Conservation (phyloP, 2,329 filamentous ascomycete genomes). For the Torrubiella hemipterigena region DNA sequence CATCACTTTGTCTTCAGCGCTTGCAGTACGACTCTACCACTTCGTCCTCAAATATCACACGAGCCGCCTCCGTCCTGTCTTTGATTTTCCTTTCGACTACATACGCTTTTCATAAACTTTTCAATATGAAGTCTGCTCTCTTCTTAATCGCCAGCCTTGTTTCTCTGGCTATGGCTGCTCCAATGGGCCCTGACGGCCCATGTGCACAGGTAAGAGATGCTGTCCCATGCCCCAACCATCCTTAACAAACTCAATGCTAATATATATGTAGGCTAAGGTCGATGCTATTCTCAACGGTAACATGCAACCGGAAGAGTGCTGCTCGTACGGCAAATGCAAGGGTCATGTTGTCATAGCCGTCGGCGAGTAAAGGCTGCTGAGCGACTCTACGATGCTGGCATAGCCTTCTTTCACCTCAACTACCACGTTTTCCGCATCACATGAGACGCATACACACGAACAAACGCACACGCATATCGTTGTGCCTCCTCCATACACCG, state of each 20-base stretch:
- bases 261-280: slow-evolving; percentile 15
- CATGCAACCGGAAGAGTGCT: slow-evolving; percentile 36
- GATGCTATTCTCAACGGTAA: slow-evolving; percentile 34
- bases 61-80: too few species aligned
- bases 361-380: slow-evolving; percentile 16
- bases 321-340: slow-evolving; percentile 40
- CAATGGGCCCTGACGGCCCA: slow-evolving; percentile 20
- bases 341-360: slow-evolving; percentile 36
- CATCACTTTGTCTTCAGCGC: too few species aligned
- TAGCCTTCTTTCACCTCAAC: too few species aligned
- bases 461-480: too few species aligned
- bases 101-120: neutral
- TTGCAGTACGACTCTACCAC: too few species aligned
- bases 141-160: slow-evolving; percentile 8
- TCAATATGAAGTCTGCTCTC: slow-evolving; percentile 12
- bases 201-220: slow-evolving; percentile 17
- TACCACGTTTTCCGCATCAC: too few species aligned
- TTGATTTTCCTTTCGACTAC: too few species aligned
- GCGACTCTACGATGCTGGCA: too few species aligned
- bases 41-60: neutral
- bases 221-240: neutral
- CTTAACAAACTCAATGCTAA: slow-evolving; percentile 1
- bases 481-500: too few species aligned
- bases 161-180: slow-evolving; percentile 11
- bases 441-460: too few species aligned